Base-by-base conservation (phyloP, 2,329 filamentous ascomycete genomes). In the Alternaria longipes region DNA sequence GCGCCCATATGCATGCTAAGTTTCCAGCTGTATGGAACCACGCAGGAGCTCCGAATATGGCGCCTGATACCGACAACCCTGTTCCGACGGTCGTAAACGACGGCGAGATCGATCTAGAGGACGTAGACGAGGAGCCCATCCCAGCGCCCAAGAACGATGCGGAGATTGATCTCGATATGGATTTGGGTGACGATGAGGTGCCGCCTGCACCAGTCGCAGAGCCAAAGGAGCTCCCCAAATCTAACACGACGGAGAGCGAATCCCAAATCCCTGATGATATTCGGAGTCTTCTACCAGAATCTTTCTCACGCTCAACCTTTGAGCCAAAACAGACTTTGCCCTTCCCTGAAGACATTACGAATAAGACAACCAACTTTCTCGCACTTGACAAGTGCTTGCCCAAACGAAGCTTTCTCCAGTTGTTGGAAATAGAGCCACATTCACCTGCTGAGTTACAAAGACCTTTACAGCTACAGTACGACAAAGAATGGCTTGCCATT, bases 401-500 rank as follows among this genome's bases (percentile, higher is more conserved):
- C 0, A 85, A 89, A 18, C 88, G 91, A 14, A 87, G 93, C 62
- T 98, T 94, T 74, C 84, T 99, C 2, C 93, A 98, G 69, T 83
- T 98, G 3, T 82, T 91, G 34, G 86, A 91, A 32, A 65, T 76
- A n/a, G 65, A 70, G 11, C 66, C 72, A 20, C 65, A 72, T n/a
- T 49, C 66, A 4, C 62, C 69, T 5, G 50, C 55, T 7, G 63
- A 76, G 24, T 42, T 81, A 51, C 53, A 71, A 16, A 79, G 82
- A 2, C 88, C 88, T 1, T 86, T 88, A 67, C 83, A 81, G 11
- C 84, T 97, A 0, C 82, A 89, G 49, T 98, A 99, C 75, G 95
- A 99, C 77, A 88, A 90, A 11, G 95, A 99, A 81, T 99, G 94
- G 94, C 88, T 99, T 8, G 91, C 95, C 42, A 97, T 99, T 65